These are phyloP conservation scores for Candida palmyrensis DNA, from an alignment of 805 yeast species.

Conservation along the genomic window DNA sequence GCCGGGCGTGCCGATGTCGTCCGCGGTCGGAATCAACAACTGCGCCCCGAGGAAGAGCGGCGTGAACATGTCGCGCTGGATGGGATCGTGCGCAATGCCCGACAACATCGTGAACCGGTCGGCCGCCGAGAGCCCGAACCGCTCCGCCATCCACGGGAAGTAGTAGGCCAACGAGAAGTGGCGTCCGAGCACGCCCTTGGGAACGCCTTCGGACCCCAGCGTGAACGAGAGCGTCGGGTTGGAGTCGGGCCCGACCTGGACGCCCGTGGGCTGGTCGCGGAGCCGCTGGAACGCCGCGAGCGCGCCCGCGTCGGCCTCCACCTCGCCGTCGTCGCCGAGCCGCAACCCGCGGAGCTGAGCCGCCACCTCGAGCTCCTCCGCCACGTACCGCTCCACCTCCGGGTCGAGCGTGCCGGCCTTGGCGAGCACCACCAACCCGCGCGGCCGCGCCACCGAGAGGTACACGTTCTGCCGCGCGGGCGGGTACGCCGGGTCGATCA, in stretches of 20 bases:
- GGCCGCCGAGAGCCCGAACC: slow-evolving; percentile 67
- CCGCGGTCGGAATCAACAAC: slow-evolving; percentile 88
- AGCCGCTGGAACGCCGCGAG: slow-evolving; percentile 42
- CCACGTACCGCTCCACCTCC: slow-evolving; percentile 73
- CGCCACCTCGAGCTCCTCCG: slow-evolving; percentile 64
- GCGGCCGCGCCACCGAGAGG: slow-evolving; percentile 88
- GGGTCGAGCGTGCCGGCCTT: slow-evolving; percentile 84
- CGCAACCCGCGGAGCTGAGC: slow-evolving; percentile 75
- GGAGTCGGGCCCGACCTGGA: slow-evolving; percentile 93
- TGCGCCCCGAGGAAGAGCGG: slow-evolving; percentile 95
- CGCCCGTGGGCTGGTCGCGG: slow-evolving; percentile 68
- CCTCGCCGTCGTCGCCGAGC: slow-evolving; percentile 65
- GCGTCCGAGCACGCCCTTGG: slow-evolving; percentile 98
- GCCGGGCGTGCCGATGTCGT: slow-evolving; percentile 98
- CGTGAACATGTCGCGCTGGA: slow-evolving; percentile 98
- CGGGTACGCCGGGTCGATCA: slow-evolving; percentile 98
- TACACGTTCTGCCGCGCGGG: slow-evolving; percentile 96
- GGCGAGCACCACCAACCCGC: slow-evolving; percentile 81
- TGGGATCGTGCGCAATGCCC: slow-evolving; percentile 99
- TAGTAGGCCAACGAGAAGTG: slow-evolving; percentile 95
- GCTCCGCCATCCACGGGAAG: slow-evolving; percentile 97
- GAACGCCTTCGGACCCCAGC: slow-evolving; percentile 96
- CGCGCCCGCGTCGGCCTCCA: slow-evolving; percentile 35
- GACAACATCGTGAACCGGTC: slow-evolving; percentile 96
- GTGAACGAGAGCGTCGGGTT: slow-evolving; percentile 96